Percentiles rank a stretch among this genome's conserved stretches.
Conservation (phyloP, 2,329 filamentous ascomycete species). For the Colletotrichum plurivorum region DNA sequence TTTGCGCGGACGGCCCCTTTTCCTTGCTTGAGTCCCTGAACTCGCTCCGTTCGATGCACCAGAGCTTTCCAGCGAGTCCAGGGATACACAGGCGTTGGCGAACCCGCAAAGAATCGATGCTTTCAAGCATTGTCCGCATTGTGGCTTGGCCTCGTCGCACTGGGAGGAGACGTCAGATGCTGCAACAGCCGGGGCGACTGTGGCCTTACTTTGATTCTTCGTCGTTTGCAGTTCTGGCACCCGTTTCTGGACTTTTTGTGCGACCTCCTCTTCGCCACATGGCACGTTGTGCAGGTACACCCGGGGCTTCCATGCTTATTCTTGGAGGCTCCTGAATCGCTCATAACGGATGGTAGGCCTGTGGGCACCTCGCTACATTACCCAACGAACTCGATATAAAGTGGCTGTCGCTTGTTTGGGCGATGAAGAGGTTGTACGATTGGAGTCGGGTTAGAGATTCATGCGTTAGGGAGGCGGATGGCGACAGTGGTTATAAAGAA, state of each 20-base stretch:
- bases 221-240: constrained; percentile 43
- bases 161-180: not conserved
- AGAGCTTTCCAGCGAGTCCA: not conserved
- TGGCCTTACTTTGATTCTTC: constrained; percentile 40
- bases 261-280: constrained; percentile 26
- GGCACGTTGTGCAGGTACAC: constrained; percentile 30
- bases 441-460: too few species aligned
- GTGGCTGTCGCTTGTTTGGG: too few species aligned
- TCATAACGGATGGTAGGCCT: not conserved
- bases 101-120: constrained; percentile 27
- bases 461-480: too few species aligned
- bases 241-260: constrained; percentile 43
- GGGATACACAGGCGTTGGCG: not conserved
- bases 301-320: constrained; percentile 16
- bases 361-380: too few species aligned
- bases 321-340: not conserved
- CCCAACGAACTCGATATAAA: too few species aligned
- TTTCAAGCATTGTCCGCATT: constrained; percentile 26
- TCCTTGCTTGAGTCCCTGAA: not conserved
- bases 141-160: constrained; percentile 30
- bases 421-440: too few species aligned
- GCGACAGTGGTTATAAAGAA: too few species aligned
- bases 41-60: not conserved
- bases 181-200: too few species aligned
- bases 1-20: constrained; percentile 4